Percentiles rank a stretch among this genome's conserved stretches.
phyloP scores from a whole-genome alignment of 2,329 filamentous ascomycete species.

The Uncinocarpus reesii region DNA sequence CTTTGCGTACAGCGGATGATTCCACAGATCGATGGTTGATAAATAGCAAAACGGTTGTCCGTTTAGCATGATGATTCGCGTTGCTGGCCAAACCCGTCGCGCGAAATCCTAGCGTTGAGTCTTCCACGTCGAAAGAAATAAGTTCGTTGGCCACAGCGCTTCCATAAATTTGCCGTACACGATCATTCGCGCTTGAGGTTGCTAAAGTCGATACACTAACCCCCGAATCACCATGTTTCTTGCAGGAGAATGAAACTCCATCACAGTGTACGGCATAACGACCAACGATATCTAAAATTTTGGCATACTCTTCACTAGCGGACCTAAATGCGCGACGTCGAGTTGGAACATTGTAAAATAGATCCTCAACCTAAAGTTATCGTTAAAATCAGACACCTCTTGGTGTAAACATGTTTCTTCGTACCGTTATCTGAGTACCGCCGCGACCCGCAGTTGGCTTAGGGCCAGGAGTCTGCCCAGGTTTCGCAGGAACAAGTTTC shows the following conservation, averaged over 20 bases:
- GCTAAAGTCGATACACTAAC: constrained; percentile 70
- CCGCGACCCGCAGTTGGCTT: constrained; percentile 77
- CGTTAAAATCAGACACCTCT: background rate
- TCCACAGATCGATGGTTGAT: constrained; percentile 96
- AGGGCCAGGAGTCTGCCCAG: constrained; percentile 74
- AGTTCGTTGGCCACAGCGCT: constrained; percentile 77
- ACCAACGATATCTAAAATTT: constrained; percentile 90
- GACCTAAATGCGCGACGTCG: constrained; percentile 83
- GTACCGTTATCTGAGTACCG: constrained; percentile 82
- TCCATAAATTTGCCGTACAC: constrained; percentile 84
- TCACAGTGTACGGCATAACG: constrained; percentile 86
- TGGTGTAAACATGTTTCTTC: constrained; percentile 15
- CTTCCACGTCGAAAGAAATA: constrained; percentile 60
- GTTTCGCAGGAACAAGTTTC: constrained; percentile 69
- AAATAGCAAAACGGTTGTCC: constrained; percentile 77
- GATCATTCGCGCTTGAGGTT: constrained; percentile 61
- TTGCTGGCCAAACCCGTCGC: constrained; percentile 75
- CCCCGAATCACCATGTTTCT: constrained; percentile 83
- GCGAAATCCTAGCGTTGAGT: constrained; percentile 72
- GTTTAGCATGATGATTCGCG: constrained; percentile 89
- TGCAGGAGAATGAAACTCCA: constrained; percentile 90
- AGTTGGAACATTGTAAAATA: constrained; percentile 94
- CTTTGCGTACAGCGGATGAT: constrained; percentile 76
- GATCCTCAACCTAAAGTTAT: constrained; percentile 63
- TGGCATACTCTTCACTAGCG: constrained; percentile 87